Conservation (phyloP, 2,329 filamentous ascomycete genomes). For the Fusarium poae region DNA sequence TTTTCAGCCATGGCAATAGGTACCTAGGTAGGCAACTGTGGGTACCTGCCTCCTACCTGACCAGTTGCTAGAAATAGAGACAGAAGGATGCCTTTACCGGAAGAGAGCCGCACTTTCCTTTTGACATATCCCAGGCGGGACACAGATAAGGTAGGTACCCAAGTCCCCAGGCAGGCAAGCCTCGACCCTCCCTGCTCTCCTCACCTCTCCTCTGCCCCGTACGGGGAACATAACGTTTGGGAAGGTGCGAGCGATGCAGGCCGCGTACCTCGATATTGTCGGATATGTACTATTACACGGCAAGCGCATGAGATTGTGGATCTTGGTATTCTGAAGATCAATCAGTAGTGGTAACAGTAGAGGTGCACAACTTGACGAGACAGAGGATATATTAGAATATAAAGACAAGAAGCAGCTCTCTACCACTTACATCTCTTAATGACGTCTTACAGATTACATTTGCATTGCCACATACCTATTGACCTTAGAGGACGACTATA, state of each 20-base stretch:
- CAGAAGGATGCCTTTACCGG: conserved; percentile 14
- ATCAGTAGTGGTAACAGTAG: neutral
- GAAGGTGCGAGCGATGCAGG: conserved; percentile 31
- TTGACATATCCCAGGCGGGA: neutral
- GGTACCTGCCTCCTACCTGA: neutral
- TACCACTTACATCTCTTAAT: conserved; percentile 15
- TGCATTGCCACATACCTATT: neutral
- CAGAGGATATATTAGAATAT: conserved; percentile 21
- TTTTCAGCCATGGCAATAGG: neutral
- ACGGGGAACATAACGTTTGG: conserved; percentile 21
- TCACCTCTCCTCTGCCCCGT: conserved; percentile 9
- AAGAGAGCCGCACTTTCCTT: conserved; percentile 33
- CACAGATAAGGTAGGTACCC: conserved; percentile 1
- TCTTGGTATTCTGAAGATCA: conserved; percentile 5
- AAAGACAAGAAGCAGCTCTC: neutral
- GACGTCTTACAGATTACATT: neutral
- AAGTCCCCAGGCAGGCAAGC: neutral
- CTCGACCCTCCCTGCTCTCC: conserved; percentile 31
- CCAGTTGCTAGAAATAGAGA: conserved; percentile 18
- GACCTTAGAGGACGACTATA: neutral
- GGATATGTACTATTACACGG: conserved; percentile 29
- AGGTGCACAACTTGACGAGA: conserved; percentile 2
- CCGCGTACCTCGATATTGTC: conserved; percentile 10
- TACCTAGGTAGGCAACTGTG: neutral
- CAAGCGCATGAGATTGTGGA: conserved; percentile 33